phyloP scores from a whole-genome alignment of 345 rosid genomes.

The Eucalyptus caleyi region DNA sequence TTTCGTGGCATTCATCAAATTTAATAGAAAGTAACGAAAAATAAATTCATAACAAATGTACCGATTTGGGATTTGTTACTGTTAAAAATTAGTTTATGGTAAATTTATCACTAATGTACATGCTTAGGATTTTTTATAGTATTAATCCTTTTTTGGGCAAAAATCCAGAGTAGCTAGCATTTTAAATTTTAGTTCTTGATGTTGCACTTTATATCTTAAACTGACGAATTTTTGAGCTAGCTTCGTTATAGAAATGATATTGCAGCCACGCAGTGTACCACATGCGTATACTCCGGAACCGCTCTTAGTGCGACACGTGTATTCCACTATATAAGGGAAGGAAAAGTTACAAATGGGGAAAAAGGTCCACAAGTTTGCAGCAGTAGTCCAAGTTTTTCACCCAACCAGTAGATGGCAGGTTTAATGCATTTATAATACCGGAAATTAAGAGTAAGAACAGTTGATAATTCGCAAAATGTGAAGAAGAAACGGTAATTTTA shows the following conservation, averaged over 20 bases:
- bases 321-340: not conserved
- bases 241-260: not conserved
- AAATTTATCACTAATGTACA: no score
- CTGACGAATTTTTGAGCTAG: not conserved
- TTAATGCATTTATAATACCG: not conserved
- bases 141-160: not conserved
- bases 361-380: not conserved
- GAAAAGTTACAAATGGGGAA: not conserved
- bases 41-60: no score
- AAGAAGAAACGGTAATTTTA: not conserved
- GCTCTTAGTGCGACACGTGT: not conserved
- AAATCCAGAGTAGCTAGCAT: not conserved
- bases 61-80: rapidly evolving
- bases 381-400: not conserved
- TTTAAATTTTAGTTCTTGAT: not conserved
- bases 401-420: not conserved
- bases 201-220: not conserved
- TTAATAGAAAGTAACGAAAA: no score
- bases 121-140: no score
- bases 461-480: not conserved
- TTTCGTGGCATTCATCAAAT: no score
- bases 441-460: not conserved
- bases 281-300: not conserved
- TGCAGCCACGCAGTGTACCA: not conserved
- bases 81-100: no score